Evolutionary conservation across 345 rosid genomes (phyloP).

Genomic region (Linum usitatissimum): DNA sequence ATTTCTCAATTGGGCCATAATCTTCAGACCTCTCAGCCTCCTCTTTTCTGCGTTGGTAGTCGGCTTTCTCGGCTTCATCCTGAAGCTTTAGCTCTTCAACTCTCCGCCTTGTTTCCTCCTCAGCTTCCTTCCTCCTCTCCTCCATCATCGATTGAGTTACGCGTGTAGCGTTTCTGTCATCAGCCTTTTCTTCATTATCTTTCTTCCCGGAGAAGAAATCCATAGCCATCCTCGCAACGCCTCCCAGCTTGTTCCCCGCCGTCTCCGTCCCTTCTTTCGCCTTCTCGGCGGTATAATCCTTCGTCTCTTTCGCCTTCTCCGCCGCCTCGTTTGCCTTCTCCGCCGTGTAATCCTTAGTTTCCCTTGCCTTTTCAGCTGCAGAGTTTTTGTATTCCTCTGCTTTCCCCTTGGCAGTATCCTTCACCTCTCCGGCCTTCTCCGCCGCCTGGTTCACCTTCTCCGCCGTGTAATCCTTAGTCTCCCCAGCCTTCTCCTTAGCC

Average conservation of each 20-base stretch:
- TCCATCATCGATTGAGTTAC: not conserved
- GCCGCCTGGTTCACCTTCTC: slow-evolving; percentile 1
- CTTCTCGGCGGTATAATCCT: not conserved
- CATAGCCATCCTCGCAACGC: not conserved
- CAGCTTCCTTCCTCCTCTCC: not conserved
- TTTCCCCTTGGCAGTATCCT: not conserved
- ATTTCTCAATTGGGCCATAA: no score
- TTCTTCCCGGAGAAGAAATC: slow-evolving; percentile 7
- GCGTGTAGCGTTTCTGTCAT: not conserved
- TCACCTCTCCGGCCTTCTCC: not conserved
- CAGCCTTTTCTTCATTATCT: not conserved
- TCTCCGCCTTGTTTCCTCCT: not conserved
- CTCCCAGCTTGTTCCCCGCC: not conserved
- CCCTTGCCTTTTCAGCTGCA: not conserved
- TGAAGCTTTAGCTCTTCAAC: not conserved
- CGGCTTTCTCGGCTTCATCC: not conserved
- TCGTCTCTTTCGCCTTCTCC: not conserved
- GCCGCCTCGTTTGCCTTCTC: not conserved
- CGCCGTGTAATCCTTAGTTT: not conserved
- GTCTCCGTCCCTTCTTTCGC: not conserved
- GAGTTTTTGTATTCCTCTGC: not conserved
- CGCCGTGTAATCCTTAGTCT: not conserved
- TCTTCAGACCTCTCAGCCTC: not conserved
- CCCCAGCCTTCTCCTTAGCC: not conserved
- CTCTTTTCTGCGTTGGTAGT: not conserved